Conservation (phyloP, 441 rosid genomes). For the Populus hybrid region DNA sequence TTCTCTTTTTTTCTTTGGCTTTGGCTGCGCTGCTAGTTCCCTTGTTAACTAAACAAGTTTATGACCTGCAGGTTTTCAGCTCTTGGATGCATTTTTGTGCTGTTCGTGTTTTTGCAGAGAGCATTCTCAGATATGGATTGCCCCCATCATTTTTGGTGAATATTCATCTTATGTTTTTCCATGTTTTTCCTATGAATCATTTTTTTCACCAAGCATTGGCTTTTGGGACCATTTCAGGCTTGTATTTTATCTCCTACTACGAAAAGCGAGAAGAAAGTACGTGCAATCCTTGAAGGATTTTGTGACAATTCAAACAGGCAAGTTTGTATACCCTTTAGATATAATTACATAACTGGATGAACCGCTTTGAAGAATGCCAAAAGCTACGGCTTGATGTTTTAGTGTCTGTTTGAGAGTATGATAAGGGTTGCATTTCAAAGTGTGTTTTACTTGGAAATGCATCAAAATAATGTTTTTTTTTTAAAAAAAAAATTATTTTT, state of each 20-base stretch:
- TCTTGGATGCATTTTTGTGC: conserved; percentile 99
- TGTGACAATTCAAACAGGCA: conserved; percentile 79
- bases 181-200: neutral
- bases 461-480: no score
- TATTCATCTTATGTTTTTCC: neutral
- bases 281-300: conserved; percentile 81
- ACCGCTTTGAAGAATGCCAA: neutral
- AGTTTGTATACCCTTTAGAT: conserved; percentile 16
- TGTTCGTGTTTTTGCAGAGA: conserved; percentile 86
- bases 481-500: no score
- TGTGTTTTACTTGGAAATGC: no score
- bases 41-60: conserved; percentile 13
- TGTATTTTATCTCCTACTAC: conserved; percentile 81
- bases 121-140: conserved; percentile 96
- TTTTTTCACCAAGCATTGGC: conserved; percentile 16
- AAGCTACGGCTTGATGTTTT: neutral
- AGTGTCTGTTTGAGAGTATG: neutral
- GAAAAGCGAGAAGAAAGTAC: conserved; percentile 94
- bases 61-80: conserved; percentile 77
- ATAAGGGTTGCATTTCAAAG: no score
- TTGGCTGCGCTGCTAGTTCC: neutral
- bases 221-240: conserved; percentile 52
- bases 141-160: conserved; percentile 96
- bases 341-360: neutral
- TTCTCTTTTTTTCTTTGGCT: neutral